phyloP scores from a whole-genome alignment of 768 basidiomycete species.

The Boletus insuetus region DNA sequence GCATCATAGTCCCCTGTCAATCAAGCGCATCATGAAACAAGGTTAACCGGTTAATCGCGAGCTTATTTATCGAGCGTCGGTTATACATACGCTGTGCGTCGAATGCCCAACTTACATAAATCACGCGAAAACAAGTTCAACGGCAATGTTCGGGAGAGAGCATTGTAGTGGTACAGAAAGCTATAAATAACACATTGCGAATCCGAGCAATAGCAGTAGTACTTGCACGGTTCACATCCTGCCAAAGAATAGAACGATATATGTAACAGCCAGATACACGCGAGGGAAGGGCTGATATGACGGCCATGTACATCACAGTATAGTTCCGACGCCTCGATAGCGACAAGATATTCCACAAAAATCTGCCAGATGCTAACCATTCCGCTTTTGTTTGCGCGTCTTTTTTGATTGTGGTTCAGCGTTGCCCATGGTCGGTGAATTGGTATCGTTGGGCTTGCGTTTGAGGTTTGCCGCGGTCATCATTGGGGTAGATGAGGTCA shows the following conservation, averaged over 20 bases:
- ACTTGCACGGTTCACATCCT: conserved; percentile 17
- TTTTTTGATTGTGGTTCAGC: conserved; percentile 50
- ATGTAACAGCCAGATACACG: conserved; percentile 24
- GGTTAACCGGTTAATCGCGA: conserved; percentile 12
- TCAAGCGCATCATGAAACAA: not conserved
- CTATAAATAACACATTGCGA: conserved; percentile 36
- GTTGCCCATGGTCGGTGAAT: conserved; percentile 51
- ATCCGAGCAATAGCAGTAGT: conserved; percentile 27
- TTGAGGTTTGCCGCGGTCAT: conserved; percentile 51
- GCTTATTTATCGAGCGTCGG: conserved; percentile 12
- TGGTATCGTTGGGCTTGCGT: conserved; percentile 46
- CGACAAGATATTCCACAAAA: conserved; percentile 35
- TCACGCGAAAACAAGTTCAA: conserved; percentile 11
- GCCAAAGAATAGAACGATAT: conserved; percentile 30
- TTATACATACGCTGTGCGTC: not conserved
- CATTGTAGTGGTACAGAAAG: conserved; percentile 34
- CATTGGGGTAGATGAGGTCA: conserved; percentile 47
- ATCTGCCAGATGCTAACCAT: conserved; percentile 39
- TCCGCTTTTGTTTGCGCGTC: conserved; percentile 55
- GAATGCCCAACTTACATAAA: not conserved
- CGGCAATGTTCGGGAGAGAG: conserved; percentile 19
- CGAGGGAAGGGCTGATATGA: conserved; percentile 14
- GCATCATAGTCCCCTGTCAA: conserved; percentile 5
- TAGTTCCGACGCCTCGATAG: conserved; percentile 29
- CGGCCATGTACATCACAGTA: conserved; percentile 25